A percentile compares a stretch with the other conserved stretches of the same genome.
These are phyloP conservation scores for Colletotrichum gigasporum DNA, from an alignment of 2,329 filamentous ascomycete genomes.

Conservation along the genomic window DNA sequence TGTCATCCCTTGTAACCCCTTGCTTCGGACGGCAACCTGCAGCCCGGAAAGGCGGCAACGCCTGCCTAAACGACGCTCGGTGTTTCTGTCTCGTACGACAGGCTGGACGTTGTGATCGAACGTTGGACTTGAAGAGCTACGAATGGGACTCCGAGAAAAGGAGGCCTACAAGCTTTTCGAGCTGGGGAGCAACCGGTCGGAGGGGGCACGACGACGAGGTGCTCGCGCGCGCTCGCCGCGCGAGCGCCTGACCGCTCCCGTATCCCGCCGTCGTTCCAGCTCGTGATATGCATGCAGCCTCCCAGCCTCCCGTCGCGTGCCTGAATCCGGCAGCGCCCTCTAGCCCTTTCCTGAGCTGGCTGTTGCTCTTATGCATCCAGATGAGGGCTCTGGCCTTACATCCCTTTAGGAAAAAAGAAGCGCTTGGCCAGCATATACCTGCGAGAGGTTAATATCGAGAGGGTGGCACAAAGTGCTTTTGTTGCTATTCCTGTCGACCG, in stretches of 20 bases:
- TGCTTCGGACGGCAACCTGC: conserved; percentile 6
- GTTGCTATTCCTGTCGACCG: not conserved
- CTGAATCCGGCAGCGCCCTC: not conserved
- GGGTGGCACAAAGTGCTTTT: not conserved
- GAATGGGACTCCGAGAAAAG: not conserved
- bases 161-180: not conserved
- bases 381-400: not conserved
- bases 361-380: not conserved
- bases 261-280: not conserved
- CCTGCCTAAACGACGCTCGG: not conserved
- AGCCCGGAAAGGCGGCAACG: conserved; percentile 12
- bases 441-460: not conserved
- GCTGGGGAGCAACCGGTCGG: not conserved
- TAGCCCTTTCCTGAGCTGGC: not conserved
- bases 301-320: conserved; percentile 5
- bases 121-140: not conserved
- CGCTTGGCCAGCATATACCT: not conserved
- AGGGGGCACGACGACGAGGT: not conserved
- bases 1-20: not conserved
- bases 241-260: not conserved
- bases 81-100: not conserved
- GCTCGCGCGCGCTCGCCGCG: not conserved
- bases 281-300: not conserved
- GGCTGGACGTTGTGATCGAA: not conserved
- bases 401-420: too few relatives aligned